Evolutionary conservation across 139 green algal species (phyloP).

Genomic region (Trebouxia sp.): DNA sequence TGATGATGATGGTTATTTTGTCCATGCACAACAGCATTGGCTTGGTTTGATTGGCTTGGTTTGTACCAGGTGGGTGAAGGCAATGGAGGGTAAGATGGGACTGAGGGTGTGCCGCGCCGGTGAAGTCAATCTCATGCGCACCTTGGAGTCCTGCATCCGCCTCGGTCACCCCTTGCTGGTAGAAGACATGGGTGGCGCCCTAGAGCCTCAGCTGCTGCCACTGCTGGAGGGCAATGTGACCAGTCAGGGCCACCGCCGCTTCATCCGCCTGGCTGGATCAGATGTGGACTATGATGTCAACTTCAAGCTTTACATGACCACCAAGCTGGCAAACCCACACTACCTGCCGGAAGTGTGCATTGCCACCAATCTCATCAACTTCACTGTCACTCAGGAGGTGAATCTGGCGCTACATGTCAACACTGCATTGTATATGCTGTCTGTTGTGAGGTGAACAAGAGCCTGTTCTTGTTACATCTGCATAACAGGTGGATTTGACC

Average conservation of each 20-base stretch:
- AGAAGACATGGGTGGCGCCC: constrained; percentile 15
- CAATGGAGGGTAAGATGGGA: constrained; percentile 20
- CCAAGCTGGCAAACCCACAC: constrained; percentile 82
- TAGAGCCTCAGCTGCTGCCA: constrained; percentile 25
- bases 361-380: constrained; percentile 86
- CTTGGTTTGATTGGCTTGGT: too few relatives aligned
- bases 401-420: too few relatives aligned
- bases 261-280: constrained; percentile 76
- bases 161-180: constrained; percentile 11
- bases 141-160: constrained; percentile 27
- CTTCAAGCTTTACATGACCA: constrained; percentile 83
- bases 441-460: too few relatives aligned
- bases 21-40: too few relatives aligned
- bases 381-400: constrained; percentile 64
- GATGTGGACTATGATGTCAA: constrained; percentile 81
- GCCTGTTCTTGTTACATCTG: too few relatives aligned
- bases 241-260: constrained; percentile 48
- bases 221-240: constrained; percentile 12
- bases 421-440: too few relatives aligned
- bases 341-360: constrained; percentile 86
- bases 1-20: too few relatives aligned
- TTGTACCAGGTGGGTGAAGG: constrained; percentile 15
- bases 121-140: not conserved
- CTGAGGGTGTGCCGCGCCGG: not conserved
- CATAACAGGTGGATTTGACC: too few relatives aligned